Conservation (phyloP, 352 stramenopile genomes). For the Phytopythium oedochilum region DNA sequence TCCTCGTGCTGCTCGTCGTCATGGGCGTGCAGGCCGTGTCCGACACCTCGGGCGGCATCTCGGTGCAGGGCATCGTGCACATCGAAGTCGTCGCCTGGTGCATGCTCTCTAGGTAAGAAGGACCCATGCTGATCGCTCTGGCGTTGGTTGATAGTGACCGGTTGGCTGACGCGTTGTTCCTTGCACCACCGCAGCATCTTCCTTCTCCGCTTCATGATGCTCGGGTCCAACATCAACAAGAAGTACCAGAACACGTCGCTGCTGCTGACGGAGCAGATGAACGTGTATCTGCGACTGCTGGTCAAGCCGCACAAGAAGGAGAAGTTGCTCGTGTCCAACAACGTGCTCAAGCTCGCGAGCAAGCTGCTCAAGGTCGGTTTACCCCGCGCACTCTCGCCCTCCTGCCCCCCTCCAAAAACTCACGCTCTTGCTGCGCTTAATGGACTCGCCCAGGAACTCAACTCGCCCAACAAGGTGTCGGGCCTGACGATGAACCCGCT, state of each 20-base stretch:
- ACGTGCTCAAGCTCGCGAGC: slow-evolving; percentile 88
- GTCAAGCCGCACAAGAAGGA: slow-evolving; percentile 87
- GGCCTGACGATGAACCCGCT: slow-evolving; percentile 89
- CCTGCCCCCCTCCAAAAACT: too few relatives aligned
- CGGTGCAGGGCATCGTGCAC: slow-evolving; percentile 62
- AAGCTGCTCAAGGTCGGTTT: slow-evolving; percentile 81
- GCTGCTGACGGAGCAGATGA: slow-evolving; percentile 90
- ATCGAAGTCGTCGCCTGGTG: slow-evolving; percentile 88
- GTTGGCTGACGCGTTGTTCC: too few relatives aligned
- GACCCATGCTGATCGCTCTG: too few relatives aligned
- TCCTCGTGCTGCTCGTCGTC: slow-evolving; percentile 77
- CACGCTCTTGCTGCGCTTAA: not conserved
- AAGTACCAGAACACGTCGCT: slow-evolving; percentile 92
- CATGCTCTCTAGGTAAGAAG: slow-evolving; percentile 69
- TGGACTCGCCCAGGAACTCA: slow-evolving; percentile 63
- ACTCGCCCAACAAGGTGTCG: slow-evolving; percentile 89
- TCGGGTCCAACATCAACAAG: slow-evolving; percentile 88
- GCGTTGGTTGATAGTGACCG: slow-evolving; percentile 1
- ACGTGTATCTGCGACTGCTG: slow-evolving; percentile 80
- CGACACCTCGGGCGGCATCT: slow-evolving; percentile 41
- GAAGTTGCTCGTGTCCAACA: slow-evolving; percentile 87
- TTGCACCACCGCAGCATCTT: slow-evolving; percentile 85
- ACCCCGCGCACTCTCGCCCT: too few relatives aligned
- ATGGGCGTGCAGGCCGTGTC: slow-evolving; percentile 84
- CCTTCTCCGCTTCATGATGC: slow-evolving; percentile 89